Evolutionary conservation across 2,329 filamentous ascomycete genomes (phyloP).

Genomic region (Phaeophleospora eucalypticola): DNA sequence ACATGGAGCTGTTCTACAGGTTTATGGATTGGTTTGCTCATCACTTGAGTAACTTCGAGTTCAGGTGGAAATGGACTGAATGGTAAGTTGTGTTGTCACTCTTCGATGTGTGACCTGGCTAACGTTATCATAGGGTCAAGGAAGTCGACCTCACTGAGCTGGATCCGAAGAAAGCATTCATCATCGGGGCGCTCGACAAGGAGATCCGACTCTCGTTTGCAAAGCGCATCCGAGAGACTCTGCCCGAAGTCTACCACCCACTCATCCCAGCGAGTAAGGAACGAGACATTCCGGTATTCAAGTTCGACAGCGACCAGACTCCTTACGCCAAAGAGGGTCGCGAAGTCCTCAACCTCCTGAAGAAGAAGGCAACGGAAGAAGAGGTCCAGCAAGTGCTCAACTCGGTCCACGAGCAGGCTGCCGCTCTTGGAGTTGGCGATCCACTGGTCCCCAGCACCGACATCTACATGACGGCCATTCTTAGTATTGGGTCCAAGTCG

Average conservation of each 20-base stretch:
- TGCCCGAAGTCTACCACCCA: conserved; percentile 76
- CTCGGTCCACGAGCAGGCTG: conserved; percentile 74
- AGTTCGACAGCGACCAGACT: conserved; percentile 70
- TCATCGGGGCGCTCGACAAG: conserved; percentile 85
- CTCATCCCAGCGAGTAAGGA: conserved; percentile 85
- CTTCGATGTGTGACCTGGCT: conserved; percentile 5
- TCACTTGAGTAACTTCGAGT: conserved; percentile 97
- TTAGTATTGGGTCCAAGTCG: conserved; percentile 90
- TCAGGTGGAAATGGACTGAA: conserved; percentile 99
- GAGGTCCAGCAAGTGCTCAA: conserved; percentile 80
- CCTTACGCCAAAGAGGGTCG: conserved; percentile 83
- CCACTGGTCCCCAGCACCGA: conserved; percentile 84
- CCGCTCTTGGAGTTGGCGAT: conserved; percentile 63
- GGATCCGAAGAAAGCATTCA: conserved; percentile 89
- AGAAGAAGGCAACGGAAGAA: conserved; percentile 78
- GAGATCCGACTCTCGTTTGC: conserved; percentile 96
- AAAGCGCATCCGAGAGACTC: conserved; percentile 88
- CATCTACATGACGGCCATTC: conserved; percentile 88
- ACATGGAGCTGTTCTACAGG: conserved; percentile 78
- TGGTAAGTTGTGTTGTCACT: conserved; percentile 55
- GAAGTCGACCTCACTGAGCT: conserved; percentile 73
- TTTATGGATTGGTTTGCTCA: conserved; percentile 98
- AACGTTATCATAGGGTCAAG: conserved; percentile 55
- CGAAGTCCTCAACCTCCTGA: conserved; percentile 72
- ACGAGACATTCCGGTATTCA: conserved; percentile 93